These are phyloP conservation scores for Lachnellula cervina DNA, from an alignment of 2,329 filamentous ascomycete species.

Conservation along the genomic window DNA sequence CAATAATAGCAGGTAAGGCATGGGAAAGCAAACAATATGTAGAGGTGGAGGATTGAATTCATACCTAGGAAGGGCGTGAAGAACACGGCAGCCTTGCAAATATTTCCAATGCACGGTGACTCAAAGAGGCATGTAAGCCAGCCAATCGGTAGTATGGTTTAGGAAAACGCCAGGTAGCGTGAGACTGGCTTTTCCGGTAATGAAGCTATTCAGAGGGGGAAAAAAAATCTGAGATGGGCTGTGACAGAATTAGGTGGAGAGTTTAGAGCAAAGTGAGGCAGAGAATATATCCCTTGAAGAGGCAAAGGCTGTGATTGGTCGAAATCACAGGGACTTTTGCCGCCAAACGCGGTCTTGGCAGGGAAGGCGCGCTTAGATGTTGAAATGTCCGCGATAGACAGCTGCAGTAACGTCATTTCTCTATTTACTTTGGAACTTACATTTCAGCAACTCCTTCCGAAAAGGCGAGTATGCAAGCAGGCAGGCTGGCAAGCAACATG, in stretches of 20 bases:
- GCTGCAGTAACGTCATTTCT: no score
- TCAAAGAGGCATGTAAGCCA: neutral
- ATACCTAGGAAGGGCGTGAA: constrained; percentile 5
- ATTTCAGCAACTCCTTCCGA: no score
- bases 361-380: no score
- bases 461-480: no score
- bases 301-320: neutral
- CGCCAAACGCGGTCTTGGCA: no score
- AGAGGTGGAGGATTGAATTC: constrained; percentile 1
- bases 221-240: no score
- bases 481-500: no score
- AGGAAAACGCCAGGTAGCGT: neutral
- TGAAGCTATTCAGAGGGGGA: no score
- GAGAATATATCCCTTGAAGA: neutral
- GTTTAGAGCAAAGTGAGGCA: neutral
- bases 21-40: neutral
- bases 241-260: no score
- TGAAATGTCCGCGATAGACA: no score
- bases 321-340: no score
- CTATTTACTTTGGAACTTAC: no score
- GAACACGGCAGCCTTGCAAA: constrained; percentile 13
- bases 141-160: neutral
- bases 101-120: constrained; percentile 11
- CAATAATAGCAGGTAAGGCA: neutral
- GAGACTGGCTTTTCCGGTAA: neutral